These are phyloP conservation scores for Pythium guiyangense DNA, from an alignment of 352 stramenopile genomes.

Conservation along the genomic window DNA sequence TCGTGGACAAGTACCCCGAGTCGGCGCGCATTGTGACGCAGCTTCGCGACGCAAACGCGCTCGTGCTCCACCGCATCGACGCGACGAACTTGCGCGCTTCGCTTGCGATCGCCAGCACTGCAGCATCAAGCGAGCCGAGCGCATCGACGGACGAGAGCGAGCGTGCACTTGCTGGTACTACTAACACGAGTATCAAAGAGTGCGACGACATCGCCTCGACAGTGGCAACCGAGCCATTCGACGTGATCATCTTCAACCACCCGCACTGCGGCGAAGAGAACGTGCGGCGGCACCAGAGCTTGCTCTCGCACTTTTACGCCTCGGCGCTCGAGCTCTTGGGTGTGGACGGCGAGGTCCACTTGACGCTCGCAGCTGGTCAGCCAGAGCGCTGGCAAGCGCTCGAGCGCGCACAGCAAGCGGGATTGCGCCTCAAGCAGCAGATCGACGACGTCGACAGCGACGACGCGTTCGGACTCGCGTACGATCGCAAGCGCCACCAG, in stretches of 20 bases:
- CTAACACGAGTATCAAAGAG: too few species aligned
- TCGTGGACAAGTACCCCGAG: conserved; percentile 64
- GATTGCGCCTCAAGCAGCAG: conserved; percentile 39
- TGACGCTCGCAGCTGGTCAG: conserved; percentile 76
- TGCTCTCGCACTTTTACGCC: conserved; percentile 90
- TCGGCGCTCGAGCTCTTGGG: conserved; percentile 46
- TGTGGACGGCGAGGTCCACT: conserved; percentile 31
- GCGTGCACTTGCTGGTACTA: too few species aligned
- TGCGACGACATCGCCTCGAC: too few species aligned
- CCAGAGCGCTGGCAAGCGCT: conserved; percentile 71
- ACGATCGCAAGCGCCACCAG: conserved; percentile 85
- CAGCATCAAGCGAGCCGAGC: conserved; percentile 6
- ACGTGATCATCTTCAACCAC: conserved; percentile 93
- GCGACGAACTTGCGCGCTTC: conserved; percentile 53
- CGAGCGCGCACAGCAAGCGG: conserved; percentile 35
- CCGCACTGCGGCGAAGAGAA: conserved; percentile 92
- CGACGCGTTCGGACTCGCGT: conserved; percentile 31
- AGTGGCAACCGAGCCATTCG: conserved; percentile 22
- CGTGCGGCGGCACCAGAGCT: conserved; percentile 75
- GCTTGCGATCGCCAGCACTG: conserved; percentile 19
- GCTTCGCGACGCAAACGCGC: conserved; percentile 29
- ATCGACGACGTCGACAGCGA: conserved; percentile 41
- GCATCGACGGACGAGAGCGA: neutral
- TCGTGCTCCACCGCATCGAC: conserved; percentile 58
- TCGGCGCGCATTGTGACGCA: conserved; percentile 32